phyloP scores from a whole-genome alignment of 352 stramenopile species.

The Phytophthora fragariaefolia region DNA sequence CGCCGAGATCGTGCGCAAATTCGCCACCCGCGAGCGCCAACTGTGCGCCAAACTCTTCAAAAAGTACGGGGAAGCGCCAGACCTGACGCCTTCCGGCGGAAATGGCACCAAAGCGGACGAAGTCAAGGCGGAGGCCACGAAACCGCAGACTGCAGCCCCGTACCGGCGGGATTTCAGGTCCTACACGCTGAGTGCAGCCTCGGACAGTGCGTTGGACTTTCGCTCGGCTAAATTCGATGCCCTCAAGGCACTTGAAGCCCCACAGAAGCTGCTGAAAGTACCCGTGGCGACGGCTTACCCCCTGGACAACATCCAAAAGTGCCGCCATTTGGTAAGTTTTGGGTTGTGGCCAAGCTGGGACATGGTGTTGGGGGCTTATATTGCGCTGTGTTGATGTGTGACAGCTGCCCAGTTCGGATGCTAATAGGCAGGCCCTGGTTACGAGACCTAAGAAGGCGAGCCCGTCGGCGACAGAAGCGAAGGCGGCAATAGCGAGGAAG shows the following conservation, averaged over 20 bases:
- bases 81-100: conserved; percentile 25
- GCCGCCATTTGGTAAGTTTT: conserved; percentile 62
- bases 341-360: neutral
- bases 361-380: too few relatives aligned
- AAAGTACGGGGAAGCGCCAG: conserved; percentile 74
- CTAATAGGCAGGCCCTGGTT: conserved; percentile 54
- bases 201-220: conserved; percentile 53
- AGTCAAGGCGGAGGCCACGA: neutral
- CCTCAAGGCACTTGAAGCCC: conserved; percentile 47
- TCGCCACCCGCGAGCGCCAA: conserved; percentile 60
- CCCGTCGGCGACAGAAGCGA: conserved; percentile 22
- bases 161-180: conserved; percentile 53
- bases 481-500: conserved; percentile 15
- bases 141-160: conserved; percentile 6
- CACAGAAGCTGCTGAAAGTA: conserved; percentile 28
- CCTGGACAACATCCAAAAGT: conserved; percentile 92
- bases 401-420: conserved; percentile 72
- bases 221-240: conserved; percentile 61
- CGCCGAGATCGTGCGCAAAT: conserved; percentile 77
- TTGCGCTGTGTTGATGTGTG: neutral
- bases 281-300: conserved; percentile 43
- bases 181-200: conserved; percentile 20
- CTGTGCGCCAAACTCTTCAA: conserved; percentile 77
- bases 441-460: conserved; percentile 39
- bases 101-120: neutral